Evolutionary conservation across 768 basidiomycete genomes (phyloP).

Genomic region (Gloeostereum incarnatum): DNA sequence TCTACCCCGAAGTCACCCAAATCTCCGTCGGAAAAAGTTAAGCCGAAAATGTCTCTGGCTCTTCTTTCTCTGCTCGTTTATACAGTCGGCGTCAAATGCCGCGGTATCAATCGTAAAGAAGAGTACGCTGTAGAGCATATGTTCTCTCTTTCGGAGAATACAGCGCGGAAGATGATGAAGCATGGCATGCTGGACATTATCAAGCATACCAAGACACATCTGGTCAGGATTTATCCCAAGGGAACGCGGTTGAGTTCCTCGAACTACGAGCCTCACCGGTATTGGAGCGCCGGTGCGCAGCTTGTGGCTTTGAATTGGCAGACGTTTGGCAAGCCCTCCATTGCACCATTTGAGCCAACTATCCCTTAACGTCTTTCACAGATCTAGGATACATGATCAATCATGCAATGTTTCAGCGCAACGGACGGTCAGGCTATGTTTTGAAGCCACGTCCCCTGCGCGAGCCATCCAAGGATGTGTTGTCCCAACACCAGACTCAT

Average conservation of each 20-base stretch:
- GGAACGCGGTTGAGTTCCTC: slow-evolving; percentile 73
- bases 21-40: slow-evolving; percentile 22
- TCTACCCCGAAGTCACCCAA: slow-evolving; percentile 8
- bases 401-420: slow-evolving; percentile 90
- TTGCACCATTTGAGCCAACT: background rate
- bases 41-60: slow-evolving; percentile 64
- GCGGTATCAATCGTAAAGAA: slow-evolving; percentile 81
- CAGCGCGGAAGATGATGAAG: slow-evolving; percentile 69
- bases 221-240: slow-evolving; percentile 83
- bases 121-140: slow-evolving; percentile 82
- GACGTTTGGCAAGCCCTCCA: slow-evolving; percentile 63
- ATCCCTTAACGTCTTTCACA: slow-evolving; percentile 16
- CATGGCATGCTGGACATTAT: slow-evolving; percentile 58
- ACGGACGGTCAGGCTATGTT: slow-evolving; percentile 83
- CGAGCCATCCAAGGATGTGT: slow-evolving; percentile 47
- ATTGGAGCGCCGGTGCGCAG: slow-evolving; percentile 86
- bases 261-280: slow-evolving; percentile 84
- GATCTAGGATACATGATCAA: slow-evolving; percentile 91
- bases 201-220: slow-evolving; percentile 76
- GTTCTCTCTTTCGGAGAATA: slow-evolving; percentile 87
- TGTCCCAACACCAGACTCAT: slow-evolving; percentile 45
- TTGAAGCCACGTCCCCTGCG: slow-evolving; percentile 80
- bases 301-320: slow-evolving; percentile 97
- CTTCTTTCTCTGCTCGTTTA: slow-evolving; percentile 79
- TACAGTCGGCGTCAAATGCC: slow-evolving; percentile 92